phyloP scores from a whole-genome alignment of 2,329 filamentous ascomycete species.

The Esteya vermicola region DNA sequence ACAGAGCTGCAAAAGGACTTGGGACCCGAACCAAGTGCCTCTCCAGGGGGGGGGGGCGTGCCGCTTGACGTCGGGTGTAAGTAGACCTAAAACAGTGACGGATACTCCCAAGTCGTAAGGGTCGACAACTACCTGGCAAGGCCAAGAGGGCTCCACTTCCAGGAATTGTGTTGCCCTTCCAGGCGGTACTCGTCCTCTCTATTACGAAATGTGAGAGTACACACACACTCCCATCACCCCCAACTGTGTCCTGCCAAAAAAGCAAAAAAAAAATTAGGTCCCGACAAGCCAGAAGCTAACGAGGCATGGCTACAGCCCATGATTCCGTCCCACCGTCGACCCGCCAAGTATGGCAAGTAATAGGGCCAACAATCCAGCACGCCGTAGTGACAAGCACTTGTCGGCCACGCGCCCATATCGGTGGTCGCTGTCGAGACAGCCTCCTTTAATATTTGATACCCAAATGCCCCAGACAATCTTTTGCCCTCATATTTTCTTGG shows the following conservation, averaged over 20 bases:
- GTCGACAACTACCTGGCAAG: constrained; percentile 13
- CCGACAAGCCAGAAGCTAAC: constrained; percentile 6
- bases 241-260: constrained; percentile 5
- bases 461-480: not conserved
- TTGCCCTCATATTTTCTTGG: not conserved
- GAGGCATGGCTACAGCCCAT: constrained; percentile 5
- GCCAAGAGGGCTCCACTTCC: constrained; percentile 15
- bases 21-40: no score
- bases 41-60: no score
- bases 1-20: no score
- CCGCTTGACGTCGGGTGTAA: constrained; percentile 2
- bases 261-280: not conserved
- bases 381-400: constrained; percentile 3
- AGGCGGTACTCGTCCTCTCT: constrained; percentile 5
- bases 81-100: constrained; percentile 14
- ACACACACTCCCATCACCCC: constrained; percentile 1
- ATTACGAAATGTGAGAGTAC: no score
- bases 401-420: constrained; percentile 7
- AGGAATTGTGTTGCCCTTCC: constrained; percentile 11
- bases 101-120: constrained; percentile 12
- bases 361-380: not conserved
- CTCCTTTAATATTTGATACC: constrained; percentile 5
- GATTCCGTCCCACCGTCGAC: constrained; percentile 4
- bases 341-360: not conserved
- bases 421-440: constrained; percentile 4